Conservation (phyloP, 495 filamentous ascomycete species). For the Talaromyces stipitatus region DNA sequence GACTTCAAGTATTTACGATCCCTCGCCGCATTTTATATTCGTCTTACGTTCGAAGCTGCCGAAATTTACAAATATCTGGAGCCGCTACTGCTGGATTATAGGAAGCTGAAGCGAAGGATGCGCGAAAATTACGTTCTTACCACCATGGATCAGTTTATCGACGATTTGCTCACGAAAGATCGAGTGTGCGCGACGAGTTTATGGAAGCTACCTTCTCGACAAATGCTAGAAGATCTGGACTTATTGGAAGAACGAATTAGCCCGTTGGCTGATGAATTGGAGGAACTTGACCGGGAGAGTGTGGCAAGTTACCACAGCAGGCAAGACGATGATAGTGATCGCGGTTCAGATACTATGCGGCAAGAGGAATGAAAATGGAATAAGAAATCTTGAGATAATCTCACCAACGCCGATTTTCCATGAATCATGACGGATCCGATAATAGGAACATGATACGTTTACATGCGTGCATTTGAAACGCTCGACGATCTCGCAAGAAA, state of each 20-base stretch:
- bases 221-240: conserved; percentile 83
- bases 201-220: conserved; percentile 80
- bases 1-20: conserved; percentile 87
- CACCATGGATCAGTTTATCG: conserved; percentile 88
- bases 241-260: conserved; percentile 79
- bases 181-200: conserved; percentile 85
- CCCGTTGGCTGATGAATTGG: conserved; percentile 72
- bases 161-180: conserved; percentile 84
- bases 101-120: conserved; percentile 72
- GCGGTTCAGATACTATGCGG: neutral
- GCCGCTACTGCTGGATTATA: conserved; percentile 70
- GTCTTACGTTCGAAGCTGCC: conserved; percentile 77
- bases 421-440: no score
- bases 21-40: conserved; percentile 83
- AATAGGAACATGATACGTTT: neutral
- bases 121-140: conserved; percentile 65
- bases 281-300: conserved; percentile 59
- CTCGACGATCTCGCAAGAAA: neutral
- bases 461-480: neutral
- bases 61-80: conserved; percentile 77
- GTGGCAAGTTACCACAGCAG: conserved; percentile 12
- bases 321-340: conserved; percentile 1
- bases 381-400: neutral
- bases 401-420: neutral
- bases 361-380: neutral